Conservation (phyloP, 257 asterid species). For the Solanum piurae region DNA sequence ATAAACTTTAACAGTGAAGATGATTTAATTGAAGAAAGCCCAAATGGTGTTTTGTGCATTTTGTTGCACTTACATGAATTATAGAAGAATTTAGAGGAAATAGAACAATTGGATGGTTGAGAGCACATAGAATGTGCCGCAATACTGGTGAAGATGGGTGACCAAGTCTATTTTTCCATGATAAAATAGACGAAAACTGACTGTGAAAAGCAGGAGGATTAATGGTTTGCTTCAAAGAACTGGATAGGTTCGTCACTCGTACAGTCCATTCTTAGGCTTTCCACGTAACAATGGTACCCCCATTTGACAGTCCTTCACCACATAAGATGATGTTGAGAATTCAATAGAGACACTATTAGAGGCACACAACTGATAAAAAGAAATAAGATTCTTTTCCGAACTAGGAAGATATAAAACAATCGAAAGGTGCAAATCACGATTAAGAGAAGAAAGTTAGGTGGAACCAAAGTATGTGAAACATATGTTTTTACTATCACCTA, state of each 20-base stretch:
- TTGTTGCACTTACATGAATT: not conserved
- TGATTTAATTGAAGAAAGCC: not conserved
- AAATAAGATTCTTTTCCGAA: not conserved
- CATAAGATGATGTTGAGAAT: not conserved
- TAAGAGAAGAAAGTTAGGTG: not conserved
- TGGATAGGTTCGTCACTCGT: not conserved
- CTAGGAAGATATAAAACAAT: not conserved
- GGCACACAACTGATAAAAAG: not conserved
- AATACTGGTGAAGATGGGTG: not conserved
- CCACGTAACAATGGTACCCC: not conserved
- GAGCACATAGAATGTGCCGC: not conserved
- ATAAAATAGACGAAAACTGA: not conserved
- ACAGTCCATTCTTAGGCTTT: not conserved
- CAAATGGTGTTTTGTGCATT: not conserved
- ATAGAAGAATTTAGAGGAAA: not conserved
- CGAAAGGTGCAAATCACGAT: not conserved
- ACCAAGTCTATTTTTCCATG: not conserved
- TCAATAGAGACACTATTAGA: not conserved
- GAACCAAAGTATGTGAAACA: not conserved
- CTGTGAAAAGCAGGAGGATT: not conserved
- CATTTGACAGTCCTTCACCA: not conserved
- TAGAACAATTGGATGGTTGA: not conserved
- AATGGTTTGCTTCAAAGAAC: not conserved
- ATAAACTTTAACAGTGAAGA: not conserved
- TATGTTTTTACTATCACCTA: not conserved